Evolutionary conservation across 192 early-diverging fungal genomes (phyloP).

Genomic region (Rhizophagus clarus): DNA sequence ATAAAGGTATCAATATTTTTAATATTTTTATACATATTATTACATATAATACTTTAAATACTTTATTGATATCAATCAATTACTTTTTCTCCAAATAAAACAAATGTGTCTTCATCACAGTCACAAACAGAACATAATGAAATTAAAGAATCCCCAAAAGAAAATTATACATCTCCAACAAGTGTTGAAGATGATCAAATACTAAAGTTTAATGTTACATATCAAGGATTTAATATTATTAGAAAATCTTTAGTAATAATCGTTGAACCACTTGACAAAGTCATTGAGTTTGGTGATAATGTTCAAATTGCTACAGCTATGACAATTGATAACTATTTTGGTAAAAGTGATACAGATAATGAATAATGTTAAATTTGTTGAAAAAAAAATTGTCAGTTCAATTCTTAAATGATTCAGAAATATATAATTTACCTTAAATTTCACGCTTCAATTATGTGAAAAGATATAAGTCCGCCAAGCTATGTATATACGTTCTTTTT

Average conservation of each 20-base stretch:
- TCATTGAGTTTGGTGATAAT: slow-evolving; percentile 20
- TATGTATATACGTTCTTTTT: too few species aligned
- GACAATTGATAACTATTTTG: slow-evolving; percentile 28
- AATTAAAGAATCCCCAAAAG: neutral
- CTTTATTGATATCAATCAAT: too few species aligned
- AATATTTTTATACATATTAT: neutral
- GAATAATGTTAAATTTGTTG: neutral
- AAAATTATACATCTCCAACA: neutral
- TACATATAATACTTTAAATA: neutral
- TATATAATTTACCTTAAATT: too few species aligned
- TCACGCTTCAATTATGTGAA: too few species aligned
- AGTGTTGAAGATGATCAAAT: slow-evolving; percentile 3
- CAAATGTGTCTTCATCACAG: neutral
- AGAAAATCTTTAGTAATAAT: slow-evolving; percentile 6
- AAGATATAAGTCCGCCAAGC: too few species aligned
- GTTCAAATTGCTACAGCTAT: neutral
- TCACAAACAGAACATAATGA: neutral
- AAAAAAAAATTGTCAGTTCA: too few species aligned
- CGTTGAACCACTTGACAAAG: slow-evolving; percentile 7
- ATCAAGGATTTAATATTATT: slow-evolving; percentile 26
- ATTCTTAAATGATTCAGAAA: too few species aligned
- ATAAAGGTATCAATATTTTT: neutral
- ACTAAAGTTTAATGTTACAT: slow-evolving; percentile 1
- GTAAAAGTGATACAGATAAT: neutral
- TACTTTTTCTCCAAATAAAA: neutral